These are phyloP conservation scores for Vararia minispora DNA, from an alignment of 768 basidiomycete species.

Conservation along the genomic window DNA sequence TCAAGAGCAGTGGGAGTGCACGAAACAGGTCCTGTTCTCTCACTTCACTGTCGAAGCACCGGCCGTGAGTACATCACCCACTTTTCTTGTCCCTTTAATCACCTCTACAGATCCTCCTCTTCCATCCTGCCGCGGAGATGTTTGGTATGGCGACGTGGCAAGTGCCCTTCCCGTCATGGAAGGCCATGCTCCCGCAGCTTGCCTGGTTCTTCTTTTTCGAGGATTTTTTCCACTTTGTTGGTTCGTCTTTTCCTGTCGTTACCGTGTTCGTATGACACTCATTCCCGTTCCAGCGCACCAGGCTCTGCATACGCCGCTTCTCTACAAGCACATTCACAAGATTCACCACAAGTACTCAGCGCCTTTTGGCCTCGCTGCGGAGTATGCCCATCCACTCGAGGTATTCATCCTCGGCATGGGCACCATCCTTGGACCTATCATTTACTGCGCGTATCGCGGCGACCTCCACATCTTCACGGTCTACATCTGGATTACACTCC, in stretches of 20 bases:
- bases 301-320: conserved; percentile 69
- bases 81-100: background rate
- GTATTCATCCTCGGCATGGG: conserved; percentile 91
- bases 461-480: conserved; percentile 89
- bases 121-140: conserved; percentile 81
- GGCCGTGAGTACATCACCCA: conserved; percentile 37
- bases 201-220: conserved; percentile 91
- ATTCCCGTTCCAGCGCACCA: conserved; percentile 56
- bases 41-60: conserved; percentile 96
- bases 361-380: conserved; percentile 94
- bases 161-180: conserved; percentile 76
- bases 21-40: conserved; percentile 84
- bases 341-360: conserved; percentile 96
- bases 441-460: conserved; percentile 69
- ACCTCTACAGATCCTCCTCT: conserved; percentile 62
- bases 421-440: conserved; percentile 78
- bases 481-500: conserved; percentile 87
- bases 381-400: conserved; percentile 96
- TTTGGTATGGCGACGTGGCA: conserved; percentile 90
- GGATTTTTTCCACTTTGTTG: conserved; percentile 89
- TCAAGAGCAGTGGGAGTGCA: conserved; percentile 90
- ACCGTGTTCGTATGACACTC: background rate
- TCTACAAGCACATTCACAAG: conserved; percentile 94
- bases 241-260: conserved; percentile 28
- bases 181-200: conserved; percentile 64